Evolutionary conservation across 768 basidiomycete species (phyloP), one percentile per base, ranked within the genome.

Genomic region (Lentinula guzmanii): DNA sequence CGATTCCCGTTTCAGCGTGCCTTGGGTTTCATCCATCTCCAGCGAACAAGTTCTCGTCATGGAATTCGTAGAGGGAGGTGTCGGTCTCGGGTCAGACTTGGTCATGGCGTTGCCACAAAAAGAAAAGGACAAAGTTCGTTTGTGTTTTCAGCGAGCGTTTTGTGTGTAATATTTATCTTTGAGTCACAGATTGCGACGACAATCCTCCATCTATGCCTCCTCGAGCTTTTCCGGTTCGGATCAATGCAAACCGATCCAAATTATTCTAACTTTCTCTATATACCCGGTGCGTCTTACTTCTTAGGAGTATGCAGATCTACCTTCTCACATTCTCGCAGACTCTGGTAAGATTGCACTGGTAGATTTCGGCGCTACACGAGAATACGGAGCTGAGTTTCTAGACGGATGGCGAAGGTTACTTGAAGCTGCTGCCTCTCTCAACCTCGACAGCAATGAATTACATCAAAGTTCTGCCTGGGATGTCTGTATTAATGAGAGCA

Each of bases 201-300:
- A 59, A 83, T 97, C 51, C 80, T 98, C 55, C 87, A 91, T 51
- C 79, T 99, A 6, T 98, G 94, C 69, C 76, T 99, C 43, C 85
- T 82, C 61, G 97, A 98, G 70, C 82, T 99, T 6, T 97, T 98
- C 71, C 79, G 86, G 62, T 96, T 97, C 76, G 79, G 91, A 34
- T 73, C 89, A 46, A 98, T 99, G 97, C 97, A 98, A 72, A 99
- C 96, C 0, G 96, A 99, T 70, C 97, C 97, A 3, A 98, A 99
- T 68, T 98, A 93, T 91, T 91, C 93, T 8, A 98, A 98, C 72
- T 98, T 99, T 76, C 77, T 99, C 24, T 98, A 91, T 87, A 90
- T 95, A 71, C 67, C 78, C 18, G 28, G 55, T 56, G 24, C 24
- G 41, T 24, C 1, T 15, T 70, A 11, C 45, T 42, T 6, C 8